Evolutionary conservation across 495 filamentous ascomycete genomes (phyloP), one percentile per base, ranked within the genome.

Genomic region (Aspergillus indologenus): DNA sequence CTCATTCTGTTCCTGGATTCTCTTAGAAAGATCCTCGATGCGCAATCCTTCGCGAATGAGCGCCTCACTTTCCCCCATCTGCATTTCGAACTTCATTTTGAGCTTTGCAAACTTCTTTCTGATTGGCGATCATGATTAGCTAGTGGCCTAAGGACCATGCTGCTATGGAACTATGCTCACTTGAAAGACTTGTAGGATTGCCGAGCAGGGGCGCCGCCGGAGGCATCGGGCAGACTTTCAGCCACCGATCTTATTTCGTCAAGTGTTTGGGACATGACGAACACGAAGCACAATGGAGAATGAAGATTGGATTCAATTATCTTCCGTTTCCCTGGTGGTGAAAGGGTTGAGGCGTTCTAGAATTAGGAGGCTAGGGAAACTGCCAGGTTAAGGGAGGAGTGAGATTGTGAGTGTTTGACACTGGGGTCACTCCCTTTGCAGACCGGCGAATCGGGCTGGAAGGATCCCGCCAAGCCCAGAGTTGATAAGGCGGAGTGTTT

Each of bases 101-200:
- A 96, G 85, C 77, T 98, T 98, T 56, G 90, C 85, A 73, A 93
- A 98, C 76, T 98, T 98, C 75, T 95, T 96, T 76, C 91, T 92
- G 71, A 64, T 80, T 19, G 71, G 78, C 52, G 71, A 74, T 61
- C 73, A 75, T 3, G 65, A 64, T 50, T 31, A 47, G 57, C 61
- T 58, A 54, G 56, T 53, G 11, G 56, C 52, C 45, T 54, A 22
- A 0, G 19, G 20, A 24, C 1, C n/a, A 8, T 14, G 44, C 18
- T 21, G 18, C 29, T 18, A 9, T 47, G 21, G 8, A 20, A 22
- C 9, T 54, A 49, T 20, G 54, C 66, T 53, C 67, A 78, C 76
- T 79, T 79, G 65, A 76, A 79, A 34, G 76, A 79, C 51, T 66
- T 68, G 54, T 74, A 68, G 23, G 75, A 68, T 64, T 68, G 71